Percentiles rank a stretch among this genome's conserved stretches.
Conservation (phyloP, 805 yeast species). For the Teunomyces cretensis region DNA sequence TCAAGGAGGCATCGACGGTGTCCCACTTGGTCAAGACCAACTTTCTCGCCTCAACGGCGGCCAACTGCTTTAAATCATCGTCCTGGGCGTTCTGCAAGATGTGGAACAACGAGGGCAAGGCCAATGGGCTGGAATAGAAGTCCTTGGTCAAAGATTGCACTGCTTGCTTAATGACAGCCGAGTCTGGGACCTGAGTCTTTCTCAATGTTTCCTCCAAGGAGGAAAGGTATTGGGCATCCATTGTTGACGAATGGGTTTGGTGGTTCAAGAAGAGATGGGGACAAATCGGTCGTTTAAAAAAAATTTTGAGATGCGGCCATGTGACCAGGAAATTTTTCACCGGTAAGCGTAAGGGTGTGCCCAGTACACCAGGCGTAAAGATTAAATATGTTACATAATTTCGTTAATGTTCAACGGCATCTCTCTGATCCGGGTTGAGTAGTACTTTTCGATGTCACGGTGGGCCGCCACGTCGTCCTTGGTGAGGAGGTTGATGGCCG, state of each 20-base stretch:
- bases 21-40: conserved; percentile 74
- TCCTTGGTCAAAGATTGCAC: conserved; percentile 70
- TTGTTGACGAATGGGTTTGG: conserved; percentile 18
- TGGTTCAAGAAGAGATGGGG: conserved; percentile 4
- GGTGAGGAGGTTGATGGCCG: conserved; percentile 87
- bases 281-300: background rate
- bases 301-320: conserved; percentile 8
- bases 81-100: conserved; percentile 69
- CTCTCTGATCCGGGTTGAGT: conserved; percentile 86
- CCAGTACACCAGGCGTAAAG: too few species aligned
- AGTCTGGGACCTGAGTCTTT: conserved; percentile 79
- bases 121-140: conserved; percentile 65
- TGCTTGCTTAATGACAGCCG: conserved; percentile 79
- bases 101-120: conserved; percentile 81
- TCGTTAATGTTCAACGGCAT: conserved; percentile 57
- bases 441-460: conserved; percentile 86
- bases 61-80: conserved; percentile 78
- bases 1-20: conserved; percentile 45
- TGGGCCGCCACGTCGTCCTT: conserved; percentile 69
- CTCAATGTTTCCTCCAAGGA: conserved; percentile 77
- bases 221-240: conserved; percentile 71
- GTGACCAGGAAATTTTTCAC: conserved; percentile 3
- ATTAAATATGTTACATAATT: conserved; percentile 7
- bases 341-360: too few species aligned
- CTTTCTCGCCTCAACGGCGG: conserved; percentile 96